Evolutionary conservation across 2,329 filamentous ascomycete species (phyloP).

Genomic region (Exutisphaerella laricina): DNA sequence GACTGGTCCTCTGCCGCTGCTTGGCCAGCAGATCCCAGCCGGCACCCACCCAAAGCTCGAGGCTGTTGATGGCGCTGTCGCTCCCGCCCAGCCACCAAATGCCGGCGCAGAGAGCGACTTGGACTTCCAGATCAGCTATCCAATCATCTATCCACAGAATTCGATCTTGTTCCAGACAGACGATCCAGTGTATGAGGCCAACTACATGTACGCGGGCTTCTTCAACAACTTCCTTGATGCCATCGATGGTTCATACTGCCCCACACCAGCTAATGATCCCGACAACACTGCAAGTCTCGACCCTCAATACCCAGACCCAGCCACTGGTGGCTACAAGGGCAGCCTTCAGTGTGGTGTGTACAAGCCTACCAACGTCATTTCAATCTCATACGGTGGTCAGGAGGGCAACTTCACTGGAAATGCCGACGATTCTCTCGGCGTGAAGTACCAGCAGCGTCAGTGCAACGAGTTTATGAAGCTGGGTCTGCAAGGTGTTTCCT

Average conservation of each 20-base stretch:
- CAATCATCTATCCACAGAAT: conserved; percentile 49
- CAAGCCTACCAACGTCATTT: conserved; percentile 53
- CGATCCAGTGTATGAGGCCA: conserved; percentile 32
- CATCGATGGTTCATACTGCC: conserved; percentile 51
- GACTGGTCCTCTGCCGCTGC: neutral
- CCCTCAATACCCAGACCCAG: conserved; percentile 42
- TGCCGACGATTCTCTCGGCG: conserved; percentile 36
- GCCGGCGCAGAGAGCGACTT: conserved; percentile 45
- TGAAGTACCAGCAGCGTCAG: conserved; percentile 48
- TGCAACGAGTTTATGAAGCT: conserved; percentile 46
- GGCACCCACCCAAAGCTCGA: conserved; percentile 27
- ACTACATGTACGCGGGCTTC: conserved; percentile 32
- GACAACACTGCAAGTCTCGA: conserved; percentile 45
- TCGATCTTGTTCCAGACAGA: conserved; percentile 48
- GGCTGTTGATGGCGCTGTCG: conserved; percentile 21
- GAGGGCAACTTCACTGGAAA: conserved; percentile 39
- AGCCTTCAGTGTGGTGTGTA: conserved; percentile 42
- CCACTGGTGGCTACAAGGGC: conserved; percentile 40
- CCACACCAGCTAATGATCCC: conserved; percentile 9
- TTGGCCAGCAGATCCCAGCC: conserved; percentile 22
- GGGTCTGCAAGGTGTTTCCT: conserved; percentile 45
- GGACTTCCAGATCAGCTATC: conserved; percentile 47
- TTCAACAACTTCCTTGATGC: conserved; percentile 44
- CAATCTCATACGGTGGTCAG: conserved; percentile 54
- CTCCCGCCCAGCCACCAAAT: conserved; percentile 38